These are phyloP conservation scores for Tuber brumale DNA, from an alignment of 495 filamentous ascomycete species.

Conservation along the genomic window DNA sequence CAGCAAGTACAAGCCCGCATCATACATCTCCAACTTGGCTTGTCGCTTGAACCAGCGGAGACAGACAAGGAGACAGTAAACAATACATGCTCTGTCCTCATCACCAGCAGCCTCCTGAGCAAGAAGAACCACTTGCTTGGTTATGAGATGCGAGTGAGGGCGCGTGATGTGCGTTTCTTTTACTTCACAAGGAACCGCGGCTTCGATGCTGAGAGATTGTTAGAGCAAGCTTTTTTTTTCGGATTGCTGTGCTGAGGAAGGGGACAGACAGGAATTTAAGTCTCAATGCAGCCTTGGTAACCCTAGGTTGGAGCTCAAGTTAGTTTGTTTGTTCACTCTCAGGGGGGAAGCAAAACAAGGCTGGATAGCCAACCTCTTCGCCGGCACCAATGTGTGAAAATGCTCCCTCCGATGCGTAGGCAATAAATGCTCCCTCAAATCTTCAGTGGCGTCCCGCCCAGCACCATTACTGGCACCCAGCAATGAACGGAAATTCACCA, in stretches of 20 bases:
- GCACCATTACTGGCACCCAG: conserved; percentile 10
- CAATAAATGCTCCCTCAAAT: conserved; percentile 28
- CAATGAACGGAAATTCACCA: conserved; percentile 28
- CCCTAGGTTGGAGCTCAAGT: conserved; percentile 41
- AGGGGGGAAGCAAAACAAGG: conserved; percentile 46
- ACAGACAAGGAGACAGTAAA: conserved; percentile 80
- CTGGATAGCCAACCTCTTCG: conserved; percentile 24
- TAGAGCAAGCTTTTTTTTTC: not conserved
- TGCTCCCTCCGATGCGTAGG: conserved; percentile 24
- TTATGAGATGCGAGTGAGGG: conserved; percentile 79
- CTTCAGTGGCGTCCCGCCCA: conserved; percentile 20
- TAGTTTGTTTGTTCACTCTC: conserved; percentile 14
- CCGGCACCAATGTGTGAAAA: conserved; percentile 26
- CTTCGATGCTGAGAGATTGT: conserved; percentile 54
- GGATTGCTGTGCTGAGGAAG: not conserved
- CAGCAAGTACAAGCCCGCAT: conserved; percentile 72
- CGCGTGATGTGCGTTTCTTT: conserved; percentile 62
- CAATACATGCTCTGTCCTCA: conserved; percentile 68
- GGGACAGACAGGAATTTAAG: conserved; percentile 63
- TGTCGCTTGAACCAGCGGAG: conserved; percentile 87
- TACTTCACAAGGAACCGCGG: conserved; percentile 80
- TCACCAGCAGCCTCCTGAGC: conserved; percentile 72
- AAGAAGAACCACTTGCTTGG: conserved; percentile 64
- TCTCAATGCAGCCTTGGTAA: conserved; percentile 80
- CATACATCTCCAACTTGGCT: conserved; percentile 70